phyloP scores from a whole-genome alignment of 805 yeast species.

The Monosporozyma servazzii region DNA sequence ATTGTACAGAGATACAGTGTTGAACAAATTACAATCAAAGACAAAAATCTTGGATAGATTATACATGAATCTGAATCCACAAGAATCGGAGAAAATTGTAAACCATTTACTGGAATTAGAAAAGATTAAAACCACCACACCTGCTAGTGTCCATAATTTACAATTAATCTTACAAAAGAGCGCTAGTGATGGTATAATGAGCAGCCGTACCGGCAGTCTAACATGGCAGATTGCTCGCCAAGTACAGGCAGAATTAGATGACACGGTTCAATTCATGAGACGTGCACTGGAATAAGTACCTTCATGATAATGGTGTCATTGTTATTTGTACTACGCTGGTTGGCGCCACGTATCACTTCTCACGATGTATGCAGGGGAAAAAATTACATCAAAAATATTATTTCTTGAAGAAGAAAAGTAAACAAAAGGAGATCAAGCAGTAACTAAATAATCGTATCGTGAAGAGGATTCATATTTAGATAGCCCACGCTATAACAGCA shows the following conservation, averaged over 20 bases:
- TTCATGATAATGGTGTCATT: neutral
- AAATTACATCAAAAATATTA: neutral
- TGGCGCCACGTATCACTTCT: neutral
- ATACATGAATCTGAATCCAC: constrained; percentile 9
- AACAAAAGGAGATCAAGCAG: neutral
- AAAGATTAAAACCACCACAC: constrained; percentile 19
- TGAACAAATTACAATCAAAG: constrained; percentile 26
- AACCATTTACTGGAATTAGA: constrained; percentile 13
- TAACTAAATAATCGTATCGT: neutral
- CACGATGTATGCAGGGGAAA: neutral
- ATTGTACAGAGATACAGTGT: constrained; percentile 26
- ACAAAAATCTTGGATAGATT: constrained; percentile 16
- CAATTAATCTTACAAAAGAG: constrained; percentile 26
- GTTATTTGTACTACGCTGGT: neutral
- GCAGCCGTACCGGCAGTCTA: constrained; percentile 13
- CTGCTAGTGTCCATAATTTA: constrained; percentile 25
- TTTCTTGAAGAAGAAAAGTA: neutral
- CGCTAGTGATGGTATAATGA: constrained; percentile 25
- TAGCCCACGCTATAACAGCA: neutral
- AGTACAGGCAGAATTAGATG: constrained; percentile 26
- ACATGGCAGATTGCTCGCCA: constrained; percentile 23
- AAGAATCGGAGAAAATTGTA: constrained; percentile 6
- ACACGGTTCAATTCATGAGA: constrained; percentile 30
- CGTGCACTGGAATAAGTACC: constrained; percentile 22
- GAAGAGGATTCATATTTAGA: too few relatives aligned